These are phyloP conservation scores for Monosporascus sp. DNA, from an alignment of 2,329 filamentous ascomycete genomes.

Conservation along the genomic window DNA sequence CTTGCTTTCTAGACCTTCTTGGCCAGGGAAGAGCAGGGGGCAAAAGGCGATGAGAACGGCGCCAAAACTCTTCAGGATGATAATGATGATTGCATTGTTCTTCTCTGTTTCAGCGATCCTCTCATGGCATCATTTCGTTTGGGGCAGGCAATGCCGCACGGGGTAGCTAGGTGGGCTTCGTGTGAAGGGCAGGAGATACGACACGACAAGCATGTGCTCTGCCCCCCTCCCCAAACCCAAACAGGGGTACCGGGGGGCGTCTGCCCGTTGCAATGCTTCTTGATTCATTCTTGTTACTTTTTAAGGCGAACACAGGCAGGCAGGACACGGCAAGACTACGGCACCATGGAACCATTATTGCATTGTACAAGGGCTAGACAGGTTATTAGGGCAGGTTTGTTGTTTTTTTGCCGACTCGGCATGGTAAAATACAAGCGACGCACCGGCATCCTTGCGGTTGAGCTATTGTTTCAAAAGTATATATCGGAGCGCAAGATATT, in stretches of 20 bases:
- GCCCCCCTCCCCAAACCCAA: too few relatives aligned
- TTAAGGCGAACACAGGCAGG: not conserved
- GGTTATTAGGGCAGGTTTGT: not conserved
- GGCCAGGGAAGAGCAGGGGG: not conserved
- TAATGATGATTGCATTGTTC: not conserved
- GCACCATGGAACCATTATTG: not conserved
- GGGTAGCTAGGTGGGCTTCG: not conserved
- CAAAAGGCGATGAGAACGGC: not conserved
- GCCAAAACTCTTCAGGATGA: not conserved
- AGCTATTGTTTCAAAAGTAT: too few relatives aligned
- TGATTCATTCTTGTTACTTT: not conserved
- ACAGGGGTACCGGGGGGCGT: not conserved
- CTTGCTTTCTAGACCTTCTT: not conserved
- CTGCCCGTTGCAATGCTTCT: too few relatives aligned
- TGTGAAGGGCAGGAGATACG: not conserved
- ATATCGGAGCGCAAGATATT: too few relatives aligned
- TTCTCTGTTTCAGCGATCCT: not conserved
- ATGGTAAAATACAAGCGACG: too few relatives aligned
- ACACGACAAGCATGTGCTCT: not conserved
- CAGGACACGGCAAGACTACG: not conserved
- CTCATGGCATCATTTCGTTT: not conserved
- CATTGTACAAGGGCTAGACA: not conserved
- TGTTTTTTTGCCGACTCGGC: not conserved
- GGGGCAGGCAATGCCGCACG: not conserved
- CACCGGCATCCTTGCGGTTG: too few relatives aligned